Percentiles rank a stretch among this genome's conserved stretches.
Evolutionary conservation across 345 rosid species (phyloP).

Genomic region (Citrus trifoliata): DNA sequence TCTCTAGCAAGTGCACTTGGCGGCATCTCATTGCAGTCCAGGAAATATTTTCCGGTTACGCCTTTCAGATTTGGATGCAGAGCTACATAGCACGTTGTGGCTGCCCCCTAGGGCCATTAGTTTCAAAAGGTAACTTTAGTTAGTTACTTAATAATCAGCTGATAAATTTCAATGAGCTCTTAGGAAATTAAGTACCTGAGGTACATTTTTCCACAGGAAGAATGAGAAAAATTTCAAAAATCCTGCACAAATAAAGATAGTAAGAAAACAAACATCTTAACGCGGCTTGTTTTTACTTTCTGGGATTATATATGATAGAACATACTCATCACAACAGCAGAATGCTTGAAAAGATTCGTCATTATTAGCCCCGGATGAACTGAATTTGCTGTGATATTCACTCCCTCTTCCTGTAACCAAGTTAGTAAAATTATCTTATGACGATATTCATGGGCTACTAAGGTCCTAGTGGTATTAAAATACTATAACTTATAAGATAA

Average conservation of each 20-base stretch:
- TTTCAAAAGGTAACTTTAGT: too few species aligned
- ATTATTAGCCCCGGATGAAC: constrained; percentile 91
- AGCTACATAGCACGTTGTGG: constrained; percentile 86
- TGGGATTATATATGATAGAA: background rate
- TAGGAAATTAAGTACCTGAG: constrained; percentile 49
- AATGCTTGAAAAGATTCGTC: constrained; percentile 78
- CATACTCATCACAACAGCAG: constrained; percentile 67
- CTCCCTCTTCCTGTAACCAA: constrained; percentile 64
- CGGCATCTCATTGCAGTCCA: constrained; percentile 67
- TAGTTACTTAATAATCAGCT: too few species aligned
- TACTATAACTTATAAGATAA: too few species aligned
- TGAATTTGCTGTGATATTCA: constrained; percentile 77
- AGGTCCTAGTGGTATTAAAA: too few species aligned
- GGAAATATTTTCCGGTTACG: constrained; percentile 70
- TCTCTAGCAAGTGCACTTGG: constrained; percentile 62
- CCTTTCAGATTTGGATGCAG: constrained; percentile 68
- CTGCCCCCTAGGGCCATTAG: constrained; percentile 64
- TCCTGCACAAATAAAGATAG: constrained; percentile 34
- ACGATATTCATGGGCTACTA: background rate
- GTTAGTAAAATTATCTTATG: background rate
- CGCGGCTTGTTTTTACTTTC: background rate
- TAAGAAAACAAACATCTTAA: background rate
- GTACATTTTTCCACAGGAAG: constrained; percentile 79
- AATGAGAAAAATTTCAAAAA: constrained; percentile 51
- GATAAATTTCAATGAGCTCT: too few species aligned